phyloP scores from a whole-genome alignment of 148 eudicot species.

The Amaranthus cruentus region DNA sequence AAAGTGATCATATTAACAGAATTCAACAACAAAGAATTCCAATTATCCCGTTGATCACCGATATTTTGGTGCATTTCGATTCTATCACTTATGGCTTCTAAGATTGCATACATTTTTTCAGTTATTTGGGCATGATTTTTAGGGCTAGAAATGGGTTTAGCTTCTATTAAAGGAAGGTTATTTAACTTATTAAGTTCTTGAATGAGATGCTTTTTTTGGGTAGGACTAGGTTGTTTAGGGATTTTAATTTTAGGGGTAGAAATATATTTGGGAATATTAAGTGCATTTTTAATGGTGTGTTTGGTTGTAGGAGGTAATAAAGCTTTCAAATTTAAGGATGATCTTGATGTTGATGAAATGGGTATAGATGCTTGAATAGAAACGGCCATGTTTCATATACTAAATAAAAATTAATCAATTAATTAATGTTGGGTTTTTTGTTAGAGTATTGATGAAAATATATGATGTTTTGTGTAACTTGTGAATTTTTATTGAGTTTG shows the following conservation, averaged over 20 bases:
- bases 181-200: slow-evolving; percentile 8
- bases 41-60: slow-evolving; percentile 47
- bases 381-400: not conserved
- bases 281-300: not conserved
- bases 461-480: too few species aligned
- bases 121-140: not conserved
- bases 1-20: slow-evolving; percentile 61
- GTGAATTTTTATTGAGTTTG: too few species aligned
- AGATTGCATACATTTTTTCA: slow-evolving; percentile 35
- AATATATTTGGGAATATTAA: slow-evolving; percentile 11
- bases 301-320: not conserved
- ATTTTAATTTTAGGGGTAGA: slow-evolving; percentile 9
- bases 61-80: slow-evolving; percentile 68
- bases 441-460: too few species aligned
- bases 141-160: not conserved
- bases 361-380: not conserved
- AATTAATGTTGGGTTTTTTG: too few species aligned
- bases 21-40: slow-evolving; percentile 55
- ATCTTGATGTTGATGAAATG: not conserved
- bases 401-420: not conserved
- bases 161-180: not conserved
- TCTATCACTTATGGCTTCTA: slow-evolving; percentile 49
- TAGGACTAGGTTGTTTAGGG: slow-evolving; percentile 17
- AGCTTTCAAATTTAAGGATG: not conserved
- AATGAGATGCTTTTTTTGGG: not conserved